Evolutionary conservation across 2,329 filamentous ascomycete genomes (phyloP).

Genomic region (Diplocarpon rosae): DNA sequence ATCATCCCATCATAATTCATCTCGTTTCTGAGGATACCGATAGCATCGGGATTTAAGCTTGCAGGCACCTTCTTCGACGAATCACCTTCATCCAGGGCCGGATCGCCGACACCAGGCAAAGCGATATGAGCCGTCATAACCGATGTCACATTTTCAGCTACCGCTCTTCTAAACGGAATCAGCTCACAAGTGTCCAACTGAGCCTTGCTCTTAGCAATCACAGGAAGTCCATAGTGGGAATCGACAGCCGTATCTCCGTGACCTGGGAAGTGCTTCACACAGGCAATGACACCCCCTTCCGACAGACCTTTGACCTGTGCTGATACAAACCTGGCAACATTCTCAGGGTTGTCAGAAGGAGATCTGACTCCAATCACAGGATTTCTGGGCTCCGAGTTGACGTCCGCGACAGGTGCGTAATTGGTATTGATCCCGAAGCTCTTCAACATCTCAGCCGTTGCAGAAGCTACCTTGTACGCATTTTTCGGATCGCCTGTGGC

Average conservation of each 20-base stretch:
- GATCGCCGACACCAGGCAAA: conserved; percentile 25
- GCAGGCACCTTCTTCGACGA: conserved; percentile 27
- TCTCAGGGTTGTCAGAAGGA: conserved; percentile 32
- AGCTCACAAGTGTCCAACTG: conserved; percentile 32
- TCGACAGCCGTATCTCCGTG: conserved; percentile 35
- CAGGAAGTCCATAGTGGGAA: conserved; percentile 33
- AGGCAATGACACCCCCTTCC: conserved; percentile 31
- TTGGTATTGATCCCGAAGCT: conserved; percentile 35
- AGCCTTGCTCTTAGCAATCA: conserved; percentile 29
- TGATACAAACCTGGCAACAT: conserved; percentile 32
- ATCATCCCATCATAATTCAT: conserved; percentile 34
- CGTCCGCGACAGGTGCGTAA: conserved; percentile 34
- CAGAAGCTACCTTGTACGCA: conserved; percentile 28
- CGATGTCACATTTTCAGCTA: conserved; percentile 31
- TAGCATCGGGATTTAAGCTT: conserved; percentile 29
- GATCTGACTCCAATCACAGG: conserved; percentile 34
- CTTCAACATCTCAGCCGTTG: conserved; percentile 30
- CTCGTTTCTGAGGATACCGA: conserved; percentile 31
- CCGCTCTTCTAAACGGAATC: conserved; percentile 33
- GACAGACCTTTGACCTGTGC: conserved; percentile 30
- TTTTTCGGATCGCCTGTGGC: conserved; percentile 29
- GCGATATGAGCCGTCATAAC: conserved; percentile 37
- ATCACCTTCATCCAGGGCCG: conserved; percentile 2
- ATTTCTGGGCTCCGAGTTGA: conserved; percentile 34
- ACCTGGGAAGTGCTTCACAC: conserved; percentile 35